Evolutionary conservation across 1,284 basidiomycete genomes (phyloP).

Genomic region (Cutaneotrichosporon sp.): DNA sequence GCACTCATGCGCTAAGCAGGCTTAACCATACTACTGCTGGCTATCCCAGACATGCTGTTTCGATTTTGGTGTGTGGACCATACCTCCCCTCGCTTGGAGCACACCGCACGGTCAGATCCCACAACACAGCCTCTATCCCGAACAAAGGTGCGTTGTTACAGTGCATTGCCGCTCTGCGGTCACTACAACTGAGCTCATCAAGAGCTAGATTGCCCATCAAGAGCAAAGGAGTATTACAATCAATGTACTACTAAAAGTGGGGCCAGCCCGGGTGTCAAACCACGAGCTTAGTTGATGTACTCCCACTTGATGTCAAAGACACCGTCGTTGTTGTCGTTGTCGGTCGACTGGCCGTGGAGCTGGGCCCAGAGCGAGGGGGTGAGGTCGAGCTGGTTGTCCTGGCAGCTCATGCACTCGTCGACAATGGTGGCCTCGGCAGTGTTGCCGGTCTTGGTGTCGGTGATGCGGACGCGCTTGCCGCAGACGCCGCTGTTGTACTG

Average conservation of each 20-base stretch:
- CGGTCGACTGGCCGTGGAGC: slow-evolving; percentile 8
- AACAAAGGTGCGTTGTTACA: background rate
- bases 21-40: too few relatives aligned
- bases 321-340: slow-evolving; percentile 2
- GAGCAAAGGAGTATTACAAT: background rate
- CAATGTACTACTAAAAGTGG: background rate
- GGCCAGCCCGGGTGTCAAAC: background rate
- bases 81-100: too few relatives aligned
- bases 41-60: too few relatives aligned
- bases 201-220: background rate
- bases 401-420: slow-evolving; percentile 12
- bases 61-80: too few relatives aligned
- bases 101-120: too few relatives aligned
- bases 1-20: too few relatives aligned
- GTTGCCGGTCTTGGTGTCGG: slow-evolving; percentile 10
- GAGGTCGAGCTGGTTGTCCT: slow-evolving; percentile 9
- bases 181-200: background rate
- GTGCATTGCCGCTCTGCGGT: background rate
- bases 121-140: background rate
- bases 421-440: background rate
- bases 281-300: slow-evolving; percentile 8
- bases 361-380: slow-evolving; percentile 4
- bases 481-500: slow-evolving; percentile 1
- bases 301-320: slow-evolving; percentile 9
- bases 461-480: slow-evolving; percentile 11